Base-by-base conservation (phyloP, 2,329 filamentous ascomycete genomes). In the Aureobasidium melanogenum region DNA sequence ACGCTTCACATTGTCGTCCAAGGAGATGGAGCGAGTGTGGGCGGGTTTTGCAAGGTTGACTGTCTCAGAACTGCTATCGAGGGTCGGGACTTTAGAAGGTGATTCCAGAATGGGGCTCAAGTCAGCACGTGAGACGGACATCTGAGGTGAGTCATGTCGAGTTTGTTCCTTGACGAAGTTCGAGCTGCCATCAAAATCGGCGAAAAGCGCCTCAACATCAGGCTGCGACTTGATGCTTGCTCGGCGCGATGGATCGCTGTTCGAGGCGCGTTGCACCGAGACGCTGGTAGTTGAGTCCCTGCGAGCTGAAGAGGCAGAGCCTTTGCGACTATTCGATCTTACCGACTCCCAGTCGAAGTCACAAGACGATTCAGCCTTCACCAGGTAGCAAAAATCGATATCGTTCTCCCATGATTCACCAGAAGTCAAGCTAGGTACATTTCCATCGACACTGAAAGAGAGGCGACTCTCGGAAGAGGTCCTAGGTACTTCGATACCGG, bases 331-430 rank as follows among this genome's bases (percentile, higher is more conserved):
- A n/a, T n/a, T 61, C n/a, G n/a, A 63, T 34, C 26, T 68, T n/a
- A 62, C 54, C 17, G 61, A 62, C 28, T 73, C 75, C 82, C 83
- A 85, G 62, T 85, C 81, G 62, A 84, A 84, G 64, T 86, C 77
- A 64, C 80, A 84, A 57, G 82, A 80, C 1, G 83, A 82, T 69
- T 85, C 83, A 6, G 82, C 79, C 28, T 80, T 81, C 67, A 84
- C 79, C 63, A 84, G 80, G 65, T 85, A 85, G 66, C 81, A 84
- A 66, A 82, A 85, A 65, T 85, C 83, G 61, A 86, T 82, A 63
- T 84, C 82, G 41, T 83, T 82, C 66, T 86, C 83, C 83, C 83
- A 86, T 1, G 79, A 80, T 15, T 71, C 71, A 52, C 78, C 76
- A 30, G 74, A 65, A n/a, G 62, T 60, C 28, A 65, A 38, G 34